Conservation (phyloP, 1,284 basidiomycete species). For the Apiotrichum gamsii region DNA sequence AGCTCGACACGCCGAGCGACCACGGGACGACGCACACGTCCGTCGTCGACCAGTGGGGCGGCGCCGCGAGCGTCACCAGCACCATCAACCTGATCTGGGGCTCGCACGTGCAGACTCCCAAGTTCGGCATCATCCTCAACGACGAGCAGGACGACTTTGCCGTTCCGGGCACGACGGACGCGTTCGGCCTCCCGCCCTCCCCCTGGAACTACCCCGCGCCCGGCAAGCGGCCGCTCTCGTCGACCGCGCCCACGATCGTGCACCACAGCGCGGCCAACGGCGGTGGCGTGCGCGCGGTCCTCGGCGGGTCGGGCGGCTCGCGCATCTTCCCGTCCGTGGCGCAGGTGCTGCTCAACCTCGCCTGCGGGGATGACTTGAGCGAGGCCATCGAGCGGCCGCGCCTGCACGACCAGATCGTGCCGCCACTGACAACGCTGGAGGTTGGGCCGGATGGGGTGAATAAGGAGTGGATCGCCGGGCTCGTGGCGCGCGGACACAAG, state of each 20-base stretch:
- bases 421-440: conserved; percentile 60
- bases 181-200: conserved; percentile 74
- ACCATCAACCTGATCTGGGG: conserved; percentile 83
- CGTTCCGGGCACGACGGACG: conserved; percentile 69
- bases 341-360: conserved; percentile 73
- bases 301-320: conserved; percentile 82
- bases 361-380: conserved; percentile 73
- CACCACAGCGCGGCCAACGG: conserved; percentile 65
- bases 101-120: conserved; percentile 71
- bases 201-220: conserved; percentile 85
- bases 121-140: conserved; percentile 82
- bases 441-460: conserved; percentile 52
- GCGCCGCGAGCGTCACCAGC: conserved; percentile 76
- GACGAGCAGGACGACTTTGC: conserved; percentile 84
- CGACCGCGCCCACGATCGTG: conserved; percentile 71
- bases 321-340: conserved; percentile 75
- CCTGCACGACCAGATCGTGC: conserved; percentile 88
- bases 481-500: conserved; percentile 64
- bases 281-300: conserved; percentile 62
- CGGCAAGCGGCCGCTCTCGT: conserved; percentile 77
- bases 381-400: conserved; percentile 76
- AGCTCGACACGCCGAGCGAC: conserved; percentile 67
- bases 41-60: conserved; percentile 71
- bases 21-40: conserved; percentile 89
- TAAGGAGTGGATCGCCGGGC: conserved; percentile 52